phyloP scores from a whole-genome alignment of 1,139 yeast species.

The Geotrichum restrictum region DNA sequence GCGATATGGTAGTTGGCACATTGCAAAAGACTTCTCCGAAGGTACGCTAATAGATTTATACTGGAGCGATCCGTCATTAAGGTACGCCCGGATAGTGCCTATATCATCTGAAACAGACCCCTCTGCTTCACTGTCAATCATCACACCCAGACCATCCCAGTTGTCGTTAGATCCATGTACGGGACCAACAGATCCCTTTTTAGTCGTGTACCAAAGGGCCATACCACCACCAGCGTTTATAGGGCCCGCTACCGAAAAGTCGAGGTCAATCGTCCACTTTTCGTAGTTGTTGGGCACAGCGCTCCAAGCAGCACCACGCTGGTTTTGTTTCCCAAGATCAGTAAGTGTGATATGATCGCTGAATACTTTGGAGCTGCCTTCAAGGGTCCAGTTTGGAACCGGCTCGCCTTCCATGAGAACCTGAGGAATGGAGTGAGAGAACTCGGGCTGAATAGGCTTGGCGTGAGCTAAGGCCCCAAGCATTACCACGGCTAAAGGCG shows the following conservation, averaged over 20 bases:
- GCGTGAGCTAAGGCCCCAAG: conserved; percentile 2
- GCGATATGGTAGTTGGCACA: conserved; percentile 40
- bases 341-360: conserved; percentile 29
- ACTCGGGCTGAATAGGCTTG: conserved; percentile 16
- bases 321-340: conserved; percentile 27
- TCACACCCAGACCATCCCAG: conserved; percentile 43
- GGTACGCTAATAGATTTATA: conserved; percentile 23
- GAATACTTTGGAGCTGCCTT: conserved; percentile 15
- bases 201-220: conserved; percentile 39
- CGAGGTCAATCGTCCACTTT: conserved; percentile 39
- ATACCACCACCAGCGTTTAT: conserved; percentile 39
- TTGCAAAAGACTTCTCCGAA: conserved; percentile 35
- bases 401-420: conserved; percentile 15
- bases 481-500: not conserved
- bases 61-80: conserved; percentile 38
- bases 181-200: conserved; percentile 34
- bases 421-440: conserved; percentile 18
- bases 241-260: conserved; percentile 35
- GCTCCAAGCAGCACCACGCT: conserved; percentile 38
- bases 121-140: conserved; percentile 34
- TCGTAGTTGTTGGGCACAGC: conserved; percentile 30
- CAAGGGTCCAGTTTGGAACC: conserved; percentile 17
- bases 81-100: conserved; percentile 41
- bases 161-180: conserved; percentile 39
- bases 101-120: conserved; percentile 22